Evolutionary conservation across 768 basidiomycete genomes (phyloP).

Genomic region (Punctularia strigosozonata): DNA sequence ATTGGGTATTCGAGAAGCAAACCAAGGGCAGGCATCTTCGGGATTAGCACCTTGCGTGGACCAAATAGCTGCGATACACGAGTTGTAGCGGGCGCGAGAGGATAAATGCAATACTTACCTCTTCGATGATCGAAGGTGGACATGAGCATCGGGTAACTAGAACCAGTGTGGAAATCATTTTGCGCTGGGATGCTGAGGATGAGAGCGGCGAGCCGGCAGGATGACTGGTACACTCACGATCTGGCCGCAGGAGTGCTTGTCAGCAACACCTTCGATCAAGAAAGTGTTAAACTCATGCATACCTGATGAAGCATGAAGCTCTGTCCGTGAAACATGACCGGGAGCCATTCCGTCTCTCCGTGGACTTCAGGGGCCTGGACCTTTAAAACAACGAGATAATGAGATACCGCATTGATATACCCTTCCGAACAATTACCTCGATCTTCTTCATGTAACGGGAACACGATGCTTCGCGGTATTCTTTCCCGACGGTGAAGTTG

Average conservation of each 20-base stretch:
- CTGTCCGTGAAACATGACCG: conserved; percentile 88
- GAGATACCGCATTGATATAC: neutral
- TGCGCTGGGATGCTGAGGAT: conserved; percentile 47
- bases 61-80: conserved; percentile 51
- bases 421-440: conserved; percentile 34
- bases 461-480: conserved; percentile 72
- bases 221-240: conserved; percentile 28
- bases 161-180: conserved; percentile 91
- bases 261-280: neutral
- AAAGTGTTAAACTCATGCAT: conserved; percentile 11
- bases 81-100: neutral
- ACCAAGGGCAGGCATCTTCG: conserved; percentile 93
- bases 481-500: conserved; percentile 88
- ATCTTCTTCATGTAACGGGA: conserved; percentile 83
- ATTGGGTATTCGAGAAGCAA: conserved; percentile 83
- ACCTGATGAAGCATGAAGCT: conserved; percentile 99
- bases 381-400: too few species aligned
- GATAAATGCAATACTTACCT: conserved; percentile 28
- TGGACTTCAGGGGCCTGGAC: conserved; percentile 80
- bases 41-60: conserved; percentile 66
- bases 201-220: conserved; percentile 7
- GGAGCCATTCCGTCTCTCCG: conserved; percentile 91
- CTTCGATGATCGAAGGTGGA: conserved; percentile 62
- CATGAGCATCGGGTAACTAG: conserved; percentile 66
- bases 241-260: conserved; percentile 17